These are phyloP conservation scores for Penicillium antarcticum DNA, from an alignment of 495 filamentous ascomycete genomes.

Conservation along the genomic window DNA sequence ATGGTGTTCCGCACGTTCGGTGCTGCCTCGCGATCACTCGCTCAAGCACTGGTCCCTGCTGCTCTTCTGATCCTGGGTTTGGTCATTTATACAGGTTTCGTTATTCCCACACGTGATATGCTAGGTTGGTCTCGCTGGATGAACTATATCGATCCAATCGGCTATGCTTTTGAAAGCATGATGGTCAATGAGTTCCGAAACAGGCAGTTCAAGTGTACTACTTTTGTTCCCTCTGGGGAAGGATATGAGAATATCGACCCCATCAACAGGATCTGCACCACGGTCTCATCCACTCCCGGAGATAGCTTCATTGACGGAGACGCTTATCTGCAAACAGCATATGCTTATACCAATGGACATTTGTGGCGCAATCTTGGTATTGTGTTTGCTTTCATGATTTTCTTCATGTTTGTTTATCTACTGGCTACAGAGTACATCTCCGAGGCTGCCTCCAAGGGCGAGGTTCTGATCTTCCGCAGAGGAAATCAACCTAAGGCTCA, in stretches of 20 bases:
- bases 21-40: constrained; percentile 44
- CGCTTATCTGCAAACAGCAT: constrained; percentile 59
- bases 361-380: constrained; percentile 71
- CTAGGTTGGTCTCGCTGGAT: constrained; percentile 54
- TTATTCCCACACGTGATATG: constrained; percentile 48
- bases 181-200: constrained; percentile 61
- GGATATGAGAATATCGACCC: constrained; percentile 25
- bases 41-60: constrained; percentile 50
- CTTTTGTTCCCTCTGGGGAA: constrained; percentile 52
- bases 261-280: constrained; percentile 42
- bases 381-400: constrained; percentile 61
- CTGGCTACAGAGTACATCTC: constrained; percentile 46
- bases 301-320: constrained; percentile 52
- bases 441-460: constrained; percentile 47
- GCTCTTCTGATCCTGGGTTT: constrained; percentile 49
- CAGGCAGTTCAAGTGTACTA: constrained; percentile 35
- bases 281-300: constrained; percentile 45
- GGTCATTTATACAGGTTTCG: constrained; percentile 52
- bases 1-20: constrained; percentile 53
- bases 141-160: constrained; percentile 50
- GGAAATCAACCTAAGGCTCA: constrained; percentile 31
- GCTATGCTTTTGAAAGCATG: constrained; percentile 47
- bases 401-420: constrained; percentile 53
- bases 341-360: constrained; percentile 53
- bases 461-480: constrained; percentile 51